These are phyloP conservation scores for Elongisporangium senticosum DNA, from an alignment of 352 stramenopile genomes.

Conservation along the genomic window DNA sequence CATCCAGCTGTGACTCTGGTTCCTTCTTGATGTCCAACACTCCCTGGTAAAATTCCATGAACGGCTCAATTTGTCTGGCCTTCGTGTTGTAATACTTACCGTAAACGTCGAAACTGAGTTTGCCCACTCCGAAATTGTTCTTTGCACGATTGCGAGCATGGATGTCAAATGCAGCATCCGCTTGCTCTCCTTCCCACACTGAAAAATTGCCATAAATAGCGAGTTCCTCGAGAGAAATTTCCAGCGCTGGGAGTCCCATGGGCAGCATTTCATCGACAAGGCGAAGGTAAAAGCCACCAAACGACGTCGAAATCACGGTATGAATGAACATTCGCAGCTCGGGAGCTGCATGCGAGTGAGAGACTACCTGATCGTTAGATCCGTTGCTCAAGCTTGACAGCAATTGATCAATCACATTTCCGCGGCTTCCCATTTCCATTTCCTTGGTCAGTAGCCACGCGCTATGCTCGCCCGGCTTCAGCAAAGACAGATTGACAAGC, in stretches of 20 bases:
- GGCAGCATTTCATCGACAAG: slow-evolving; percentile 82
- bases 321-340: slow-evolving; percentile 67
- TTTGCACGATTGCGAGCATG: slow-evolving; percentile 35
- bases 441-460: slow-evolving; percentile 75
- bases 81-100: slow-evolving; percentile 88
- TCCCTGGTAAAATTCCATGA: slow-evolving; percentile 82
- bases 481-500: slow-evolving; percentile 69
- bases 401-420: slow-evolving; percentile 72
- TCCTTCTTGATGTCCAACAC: slow-evolving; percentile 79
- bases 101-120: slow-evolving; percentile 78
- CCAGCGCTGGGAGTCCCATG: slow-evolving; percentile 64
- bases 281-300: slow-evolving; percentile 84
- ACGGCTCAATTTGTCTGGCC: slow-evolving; percentile 69
- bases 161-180: slow-evolving; percentile 24
- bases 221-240: slow-evolving; percentile 73
- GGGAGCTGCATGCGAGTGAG: neutral
- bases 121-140: slow-evolving; percentile 68
- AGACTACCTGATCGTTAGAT: slow-evolving; percentile 2
- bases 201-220: slow-evolving; percentile 69
- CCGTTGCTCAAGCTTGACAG: slow-evolving; percentile 65
- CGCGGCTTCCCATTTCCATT: slow-evolving; percentile 70
- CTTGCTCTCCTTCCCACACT: slow-evolving; percentile 49
- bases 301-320: slow-evolving; percentile 72
- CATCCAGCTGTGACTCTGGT: slow-evolving; percentile 43
- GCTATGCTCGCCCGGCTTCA: slow-evolving; percentile 62